Evolutionary conservation across 208 protist genomes (phyloP).

Genomic region (Angomonas ambiguus): DNA sequence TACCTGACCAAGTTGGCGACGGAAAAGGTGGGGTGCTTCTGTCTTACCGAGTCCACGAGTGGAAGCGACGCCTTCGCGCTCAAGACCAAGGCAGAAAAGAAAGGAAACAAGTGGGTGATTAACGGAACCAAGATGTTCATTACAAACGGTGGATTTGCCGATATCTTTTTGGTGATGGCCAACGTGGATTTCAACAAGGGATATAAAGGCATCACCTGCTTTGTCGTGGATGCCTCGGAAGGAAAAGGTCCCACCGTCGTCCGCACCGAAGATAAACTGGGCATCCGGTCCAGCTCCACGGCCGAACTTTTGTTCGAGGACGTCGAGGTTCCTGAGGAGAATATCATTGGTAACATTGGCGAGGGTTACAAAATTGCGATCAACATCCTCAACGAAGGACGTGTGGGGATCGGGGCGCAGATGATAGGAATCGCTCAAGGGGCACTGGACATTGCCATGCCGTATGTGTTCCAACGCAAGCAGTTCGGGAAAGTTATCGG

Average conservation of each 20-base stretch:
- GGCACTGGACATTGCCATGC: constrained; percentile 68
- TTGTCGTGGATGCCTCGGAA: constrained; percentile 88
- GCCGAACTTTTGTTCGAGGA: constrained; percentile 92
- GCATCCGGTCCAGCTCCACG: constrained; percentile 94
- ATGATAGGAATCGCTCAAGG: constrained; percentile 92
- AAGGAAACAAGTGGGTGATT: constrained; percentile 84
- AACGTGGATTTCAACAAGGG: constrained; percentile 83
- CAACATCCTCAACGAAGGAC: constrained; percentile 91
- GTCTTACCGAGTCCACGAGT: constrained; percentile 76
- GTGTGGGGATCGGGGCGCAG: constrained; percentile 94
- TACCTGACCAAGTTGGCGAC: constrained; percentile 87
- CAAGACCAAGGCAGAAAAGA: constrained; percentile 78
- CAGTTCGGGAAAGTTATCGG: constrained; percentile 90
- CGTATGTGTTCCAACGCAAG: constrained; percentile 87
- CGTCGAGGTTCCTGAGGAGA: constrained; percentile 64
- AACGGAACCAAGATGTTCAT: constrained; percentile 95
- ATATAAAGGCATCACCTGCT: constrained; percentile 95
- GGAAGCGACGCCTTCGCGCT: constrained; percentile 92
- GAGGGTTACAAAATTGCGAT: constrained; percentile 96
- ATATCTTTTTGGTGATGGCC: constrained; percentile 92
- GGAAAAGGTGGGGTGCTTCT: constrained; percentile 87
- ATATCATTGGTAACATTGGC: constrained; percentile 84
- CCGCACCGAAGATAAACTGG: constrained; percentile 93
- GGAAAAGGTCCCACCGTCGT: constrained; percentile 88
- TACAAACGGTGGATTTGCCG: constrained; percentile 89